phyloP scores from a whole-genome alignment of 331 rosid species.

The Saraca asoca region DNA sequence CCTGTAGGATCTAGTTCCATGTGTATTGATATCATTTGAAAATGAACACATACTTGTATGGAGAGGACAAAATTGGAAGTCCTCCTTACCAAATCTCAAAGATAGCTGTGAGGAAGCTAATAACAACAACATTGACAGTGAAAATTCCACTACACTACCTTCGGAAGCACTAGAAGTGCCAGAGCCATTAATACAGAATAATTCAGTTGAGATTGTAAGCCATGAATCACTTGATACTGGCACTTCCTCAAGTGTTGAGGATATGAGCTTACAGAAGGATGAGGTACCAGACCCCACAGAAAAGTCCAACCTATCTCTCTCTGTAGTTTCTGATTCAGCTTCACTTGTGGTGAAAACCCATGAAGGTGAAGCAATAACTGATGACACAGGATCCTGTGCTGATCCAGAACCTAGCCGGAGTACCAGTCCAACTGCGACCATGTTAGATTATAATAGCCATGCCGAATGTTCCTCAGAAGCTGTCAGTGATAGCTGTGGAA shows the following conservation, averaged over 20 bases:
- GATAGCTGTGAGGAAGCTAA: constrained; percentile 34
- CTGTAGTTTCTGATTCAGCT: constrained; percentile 35
- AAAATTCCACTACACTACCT: constrained; percentile 27
- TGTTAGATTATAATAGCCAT: constrained; percentile 24
- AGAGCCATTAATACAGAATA: constrained; percentile 20
- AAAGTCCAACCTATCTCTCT: constrained; percentile 26
- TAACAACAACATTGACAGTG: constrained; percentile 27
- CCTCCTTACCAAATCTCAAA: constrained; percentile 45
- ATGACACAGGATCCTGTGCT: constrained; percentile 31
- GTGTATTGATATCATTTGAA: constrained; percentile 79
- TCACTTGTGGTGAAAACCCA: constrained; percentile 25
- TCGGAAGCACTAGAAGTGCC: constrained; percentile 38
- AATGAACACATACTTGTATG: constrained; percentile 86
- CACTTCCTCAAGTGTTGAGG: constrained; percentile 31
- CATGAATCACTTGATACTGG: constrained; percentile 34
- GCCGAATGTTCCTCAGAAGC: constrained; percentile 32
- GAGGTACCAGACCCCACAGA: constrained; percentile 36
- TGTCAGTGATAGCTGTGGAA: constrained; percentile 31
- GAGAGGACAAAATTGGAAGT: constrained; percentile 82
- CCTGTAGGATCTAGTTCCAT: constrained; percentile 93
- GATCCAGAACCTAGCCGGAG: constrained; percentile 38
- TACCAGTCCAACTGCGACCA: constrained; percentile 13
- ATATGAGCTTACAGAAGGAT: constrained; percentile 29
- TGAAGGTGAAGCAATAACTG: constrained; percentile 37
- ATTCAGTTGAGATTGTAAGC: constrained; percentile 26